A percentile compares a stretch with the other conserved stretches of the same genome.
Conservation (phyloP, 2,329 filamentous ascomycete species). For the Fusarium pininemorale region DNA sequence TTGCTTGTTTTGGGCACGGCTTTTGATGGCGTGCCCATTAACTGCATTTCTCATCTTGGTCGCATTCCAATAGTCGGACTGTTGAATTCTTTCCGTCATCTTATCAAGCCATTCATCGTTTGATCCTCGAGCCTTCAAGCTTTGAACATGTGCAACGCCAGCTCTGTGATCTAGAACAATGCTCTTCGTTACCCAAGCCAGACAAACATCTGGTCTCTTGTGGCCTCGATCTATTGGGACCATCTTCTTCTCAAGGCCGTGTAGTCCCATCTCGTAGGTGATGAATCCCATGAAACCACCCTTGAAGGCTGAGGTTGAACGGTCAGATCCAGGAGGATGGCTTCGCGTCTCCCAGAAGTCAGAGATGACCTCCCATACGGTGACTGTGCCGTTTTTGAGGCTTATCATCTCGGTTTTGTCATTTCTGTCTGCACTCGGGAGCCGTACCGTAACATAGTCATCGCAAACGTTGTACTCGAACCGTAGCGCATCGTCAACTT, state of each 20-base stretch:
- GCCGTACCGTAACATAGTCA: conserved; percentile 46
- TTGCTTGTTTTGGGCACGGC: background rate
- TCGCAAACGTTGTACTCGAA: conserved; percentile 67
- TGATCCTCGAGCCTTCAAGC: conserved; percentile 40
- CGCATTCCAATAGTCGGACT: conserved; percentile 47
- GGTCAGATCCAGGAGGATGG: conserved; percentile 28
- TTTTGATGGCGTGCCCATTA: conserved; percentile 26
- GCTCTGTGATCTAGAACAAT: conserved; percentile 79
- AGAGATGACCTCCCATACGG: conserved; percentile 62
- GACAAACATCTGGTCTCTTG: conserved; percentile 73
- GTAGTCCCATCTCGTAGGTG: conserved; percentile 83
- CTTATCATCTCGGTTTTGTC: conserved; percentile 26
- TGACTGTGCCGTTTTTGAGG: conserved; percentile 42
- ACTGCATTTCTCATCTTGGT: background rate
- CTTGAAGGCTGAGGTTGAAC: conserved; percentile 67
- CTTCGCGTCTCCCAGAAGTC: conserved; percentile 52
- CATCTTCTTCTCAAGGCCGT: conserved; percentile 45
- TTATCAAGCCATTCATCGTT: conserved; percentile 46
- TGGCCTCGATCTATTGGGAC: conserved; percentile 46
- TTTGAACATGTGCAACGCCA: conserved; percentile 71
- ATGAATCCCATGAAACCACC: conserved; percentile 87
- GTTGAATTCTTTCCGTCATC: conserved; percentile 44
- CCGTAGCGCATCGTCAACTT: conserved; percentile 64
- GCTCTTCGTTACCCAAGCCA: conserved; percentile 80
- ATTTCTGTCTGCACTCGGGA: conserved; percentile 20